phyloP scores from a whole-genome alignment of 2,329 filamentous ascomycete species.

The Aaosphaeria arxii region DNA sequence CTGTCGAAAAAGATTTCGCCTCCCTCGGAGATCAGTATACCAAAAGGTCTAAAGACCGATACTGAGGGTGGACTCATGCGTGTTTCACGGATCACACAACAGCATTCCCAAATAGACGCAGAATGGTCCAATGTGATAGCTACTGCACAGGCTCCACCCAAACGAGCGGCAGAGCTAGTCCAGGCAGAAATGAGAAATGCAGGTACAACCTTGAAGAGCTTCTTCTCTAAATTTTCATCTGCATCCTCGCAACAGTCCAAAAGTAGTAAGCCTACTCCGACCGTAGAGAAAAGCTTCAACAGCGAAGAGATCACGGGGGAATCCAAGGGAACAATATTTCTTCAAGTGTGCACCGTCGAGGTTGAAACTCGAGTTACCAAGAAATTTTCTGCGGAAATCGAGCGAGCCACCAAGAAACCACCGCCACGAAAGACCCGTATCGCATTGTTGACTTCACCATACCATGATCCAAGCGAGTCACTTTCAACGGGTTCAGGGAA shows the following conservation, averaged over 20 bases:
- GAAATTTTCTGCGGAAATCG: slow-evolving; percentile 78
- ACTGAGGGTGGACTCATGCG: slow-evolving; percentile 90
- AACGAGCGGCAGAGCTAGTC: slow-evolving; percentile 29
- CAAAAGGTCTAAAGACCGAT: slow-evolving; percentile 73
- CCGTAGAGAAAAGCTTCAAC: slow-evolving; percentile 12
- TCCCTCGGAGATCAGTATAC: slow-evolving; percentile 67
- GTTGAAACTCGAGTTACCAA: slow-evolving; percentile 72
- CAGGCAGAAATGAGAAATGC: slow-evolving; percentile 34
- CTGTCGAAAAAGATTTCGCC: slow-evolving; percentile 85
- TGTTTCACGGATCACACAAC: slow-evolving; percentile 73
- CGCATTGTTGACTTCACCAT: slow-evolving; percentile 86
- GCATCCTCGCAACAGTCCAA: slow-evolving; percentile 20
- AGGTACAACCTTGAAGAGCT: slow-evolving; percentile 35
- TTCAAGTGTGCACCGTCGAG: slow-evolving; percentile 81
- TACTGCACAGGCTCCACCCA: slow-evolving; percentile 65
- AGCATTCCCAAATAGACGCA: slow-evolving; percentile 89
- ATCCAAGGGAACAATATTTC: slow-evolving; percentile 77
- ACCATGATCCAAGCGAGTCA: slow-evolving; percentile 72
- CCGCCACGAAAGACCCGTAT: slow-evolving; percentile 85
- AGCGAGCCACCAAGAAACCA: slow-evolving; percentile 94
- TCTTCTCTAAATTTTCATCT: slow-evolving; percentile 38
- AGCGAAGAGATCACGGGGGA: slow-evolving; percentile 62
- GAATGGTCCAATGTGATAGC: slow-evolving; percentile 83
- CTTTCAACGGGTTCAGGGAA: slow-evolving; percentile 51
- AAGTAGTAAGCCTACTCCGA: slow-evolving; percentile 10